Conservation (phyloP, 1,284 basidiomycete species). For the Hypsizygus ulmarius region DNA sequence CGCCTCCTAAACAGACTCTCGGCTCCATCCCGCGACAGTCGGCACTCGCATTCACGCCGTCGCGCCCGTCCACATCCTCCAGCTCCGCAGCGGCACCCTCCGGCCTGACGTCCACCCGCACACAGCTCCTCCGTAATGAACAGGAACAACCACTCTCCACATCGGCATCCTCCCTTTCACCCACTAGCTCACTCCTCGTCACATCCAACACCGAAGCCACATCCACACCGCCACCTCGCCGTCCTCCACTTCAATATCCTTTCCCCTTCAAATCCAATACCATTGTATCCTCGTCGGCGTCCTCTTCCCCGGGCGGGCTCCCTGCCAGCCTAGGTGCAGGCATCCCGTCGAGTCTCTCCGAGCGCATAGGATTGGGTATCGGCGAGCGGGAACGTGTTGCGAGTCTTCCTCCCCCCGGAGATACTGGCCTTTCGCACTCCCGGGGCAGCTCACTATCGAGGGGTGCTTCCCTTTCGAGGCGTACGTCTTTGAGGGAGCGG, state of each 20-base stretch:
- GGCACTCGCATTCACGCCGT: constrained; percentile 5
- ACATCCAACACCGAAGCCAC: constrained; percentile 1
- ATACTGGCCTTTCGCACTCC: constrained; percentile 5
- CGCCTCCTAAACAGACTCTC: constrained; percentile 5
- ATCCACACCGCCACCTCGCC: background rate
- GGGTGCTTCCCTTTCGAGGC: constrained; percentile 4
- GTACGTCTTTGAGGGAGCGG: background rate
- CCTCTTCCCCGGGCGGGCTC: constrained; percentile 39
- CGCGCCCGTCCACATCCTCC: constrained; percentile 6
- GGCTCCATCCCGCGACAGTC: background rate
- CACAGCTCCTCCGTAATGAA: constrained; percentile 25
- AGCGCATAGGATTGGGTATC: constrained; percentile 13
- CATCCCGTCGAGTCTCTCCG: constrained; percentile 10
- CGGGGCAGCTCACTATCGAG: constrained; percentile 10
- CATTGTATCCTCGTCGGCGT: constrained; percentile 33
- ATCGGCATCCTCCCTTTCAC: constrained; percentile 26
- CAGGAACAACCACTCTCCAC: constrained; percentile 22
- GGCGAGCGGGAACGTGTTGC: constrained; percentile 17
- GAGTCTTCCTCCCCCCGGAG: constrained; percentile 28
- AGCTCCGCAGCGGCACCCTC: constrained; percentile 14
- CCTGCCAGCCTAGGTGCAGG: constrained; percentile 9
- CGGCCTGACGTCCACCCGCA: constrained; percentile 24
- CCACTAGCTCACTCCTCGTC: constrained; percentile 23
- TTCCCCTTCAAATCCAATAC: constrained; percentile 69
- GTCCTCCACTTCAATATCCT: constrained; percentile 21